phyloP scores from a whole-genome alignment of 2,329 filamentous ascomycete species.

The Rugonectria rugulosa region DNA sequence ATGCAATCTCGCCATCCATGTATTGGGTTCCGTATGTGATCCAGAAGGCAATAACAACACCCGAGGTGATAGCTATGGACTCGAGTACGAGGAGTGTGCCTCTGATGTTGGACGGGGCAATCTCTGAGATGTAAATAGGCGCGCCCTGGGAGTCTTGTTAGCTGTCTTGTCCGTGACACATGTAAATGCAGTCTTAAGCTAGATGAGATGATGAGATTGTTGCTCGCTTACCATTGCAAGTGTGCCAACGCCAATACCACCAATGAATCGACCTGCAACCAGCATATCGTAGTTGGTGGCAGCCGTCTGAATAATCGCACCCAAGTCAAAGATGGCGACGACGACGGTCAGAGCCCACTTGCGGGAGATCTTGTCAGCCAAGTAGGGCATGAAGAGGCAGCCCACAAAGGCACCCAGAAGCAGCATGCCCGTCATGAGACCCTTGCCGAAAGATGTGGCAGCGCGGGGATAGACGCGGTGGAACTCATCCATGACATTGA shows the following conservation, averaged over 20 bases:
- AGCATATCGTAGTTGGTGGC: conserved; percentile 56
- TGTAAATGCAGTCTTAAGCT: too few relatives aligned
- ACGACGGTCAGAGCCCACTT: conserved; percentile 62
- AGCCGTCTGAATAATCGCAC: conserved; percentile 60
- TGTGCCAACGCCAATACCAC: conserved; percentile 59
- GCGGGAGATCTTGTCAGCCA: conserved; percentile 49
- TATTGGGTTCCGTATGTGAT: conserved; percentile 54
- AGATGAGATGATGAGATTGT: too few relatives aligned
- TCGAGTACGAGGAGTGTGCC: conserved; percentile 43
- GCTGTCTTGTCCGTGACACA: too few relatives aligned
- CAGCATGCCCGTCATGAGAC: conserved; percentile 42
- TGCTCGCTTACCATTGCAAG: conserved; percentile 52
- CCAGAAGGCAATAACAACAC: conserved; percentile 40
- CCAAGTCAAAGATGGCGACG: conserved; percentile 60
- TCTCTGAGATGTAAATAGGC: conserved; percentile 39
- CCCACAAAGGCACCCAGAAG: conserved; percentile 24
- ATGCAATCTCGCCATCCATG: conserved; percentile 51
- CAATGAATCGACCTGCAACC: conserved; percentile 63
- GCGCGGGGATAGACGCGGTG: conserved; percentile 46
- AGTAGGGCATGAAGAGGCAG: conserved; percentile 16
- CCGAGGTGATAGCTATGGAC: conserved; percentile 41
- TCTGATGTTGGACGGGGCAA: conserved; percentile 39
- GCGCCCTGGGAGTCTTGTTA: conserved; percentile 15
- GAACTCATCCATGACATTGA: conserved; percentile 54
- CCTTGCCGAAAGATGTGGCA: conserved; percentile 28